Percentiles rank a stretch among this genome's conserved stretches.
Evolutionary conservation across 192 early-diverging fungal species (phyloP).

Genomic region (Entophlyctis luteolus): DNA sequence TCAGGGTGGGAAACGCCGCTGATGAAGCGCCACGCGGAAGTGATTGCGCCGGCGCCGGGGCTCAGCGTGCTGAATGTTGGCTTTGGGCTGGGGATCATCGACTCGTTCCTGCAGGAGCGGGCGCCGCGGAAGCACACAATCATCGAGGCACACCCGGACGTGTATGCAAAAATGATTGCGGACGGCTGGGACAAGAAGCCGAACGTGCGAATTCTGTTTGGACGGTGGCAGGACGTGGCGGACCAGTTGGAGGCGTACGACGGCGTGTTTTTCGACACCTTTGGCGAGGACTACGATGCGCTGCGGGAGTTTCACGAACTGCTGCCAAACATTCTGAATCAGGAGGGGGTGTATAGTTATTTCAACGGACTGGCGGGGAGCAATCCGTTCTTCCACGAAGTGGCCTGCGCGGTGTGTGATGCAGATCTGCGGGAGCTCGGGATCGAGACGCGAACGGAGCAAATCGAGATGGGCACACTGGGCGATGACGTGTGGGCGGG

Average conservation of each 20-base stretch:
- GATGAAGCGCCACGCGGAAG: conserved; percentile 83
- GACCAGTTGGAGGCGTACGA: conserved; percentile 75
- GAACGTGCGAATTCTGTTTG: conserved; percentile 80
- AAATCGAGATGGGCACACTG: conserved; percentile 69
- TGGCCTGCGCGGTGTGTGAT: conserved; percentile 81
- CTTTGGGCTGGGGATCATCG: conserved; percentile 88
- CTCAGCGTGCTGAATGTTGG: conserved; percentile 70
- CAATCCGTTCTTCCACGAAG: conserved; percentile 95
- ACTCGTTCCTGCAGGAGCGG: conserved; percentile 69
- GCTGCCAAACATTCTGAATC: conserved; percentile 54
- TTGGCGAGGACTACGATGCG: conserved; percentile 71
- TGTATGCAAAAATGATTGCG: conserved; percentile 78
- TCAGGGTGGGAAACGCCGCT: conserved; percentile 86
- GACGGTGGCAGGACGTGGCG: conserved; percentile 82
- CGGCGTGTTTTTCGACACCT: conserved; percentile 79
- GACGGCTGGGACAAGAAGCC: conserved; percentile 84
- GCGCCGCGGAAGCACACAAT: conserved; percentile 76
- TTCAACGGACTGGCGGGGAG: conserved; percentile 94
- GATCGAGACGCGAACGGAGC: conserved; percentile 66
- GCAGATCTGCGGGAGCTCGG: conserved; percentile 79
- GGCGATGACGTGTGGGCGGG: conserved; percentile 88
- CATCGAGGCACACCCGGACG: conserved; percentile 96
- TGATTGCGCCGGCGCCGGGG: conserved; percentile 53
- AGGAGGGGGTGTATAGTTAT: conserved; percentile 82
- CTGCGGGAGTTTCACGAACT: conserved; percentile 68